phyloP scores from a whole-genome alignment of 257 asterid species.

The Echites panduratus region DNA sequence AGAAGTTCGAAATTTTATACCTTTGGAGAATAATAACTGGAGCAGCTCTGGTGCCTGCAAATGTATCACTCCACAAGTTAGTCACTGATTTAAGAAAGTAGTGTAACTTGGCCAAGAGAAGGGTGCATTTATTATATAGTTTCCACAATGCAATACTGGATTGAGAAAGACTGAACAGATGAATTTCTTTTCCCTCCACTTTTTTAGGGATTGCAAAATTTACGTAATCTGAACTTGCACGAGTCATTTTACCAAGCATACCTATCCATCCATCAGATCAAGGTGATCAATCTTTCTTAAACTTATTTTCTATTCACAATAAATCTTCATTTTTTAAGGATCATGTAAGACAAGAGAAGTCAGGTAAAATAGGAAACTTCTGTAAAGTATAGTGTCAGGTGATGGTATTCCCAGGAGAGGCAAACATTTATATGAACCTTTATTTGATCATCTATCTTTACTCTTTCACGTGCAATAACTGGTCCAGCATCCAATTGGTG shows the following conservation, averaged over 20 bases:
- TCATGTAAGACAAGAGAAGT: not conserved
- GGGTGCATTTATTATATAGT: not conserved
- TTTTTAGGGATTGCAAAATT: not conserved
- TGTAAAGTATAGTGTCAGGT: not conserved
- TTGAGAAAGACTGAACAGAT: not conserved
- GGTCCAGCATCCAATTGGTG: slow-evolving; percentile 94
- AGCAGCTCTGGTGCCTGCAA: slow-evolving; percentile 94
- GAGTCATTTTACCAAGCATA: not conserved
- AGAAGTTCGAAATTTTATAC: slow-evolving; percentile 38
- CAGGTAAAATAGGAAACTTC: not conserved
- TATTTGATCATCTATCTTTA: slow-evolving; percentile 58
- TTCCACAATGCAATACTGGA: not conserved
- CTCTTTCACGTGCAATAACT: slow-evolving; percentile 56
- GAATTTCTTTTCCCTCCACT: not conserved
- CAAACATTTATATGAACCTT: slow-evolving; percentile 49
- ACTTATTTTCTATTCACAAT: not conserved
- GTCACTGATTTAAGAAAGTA: slow-evolving; percentile 1
- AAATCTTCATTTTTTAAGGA: not conserved
- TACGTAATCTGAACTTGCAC: not conserved
- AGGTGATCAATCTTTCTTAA: slow-evolving; percentile 1
- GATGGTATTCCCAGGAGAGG: not conserved
- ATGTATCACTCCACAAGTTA: slow-evolving; percentile 22
- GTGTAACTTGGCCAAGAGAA: no score
- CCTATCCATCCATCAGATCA: not conserved
- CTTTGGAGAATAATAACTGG: slow-evolving; percentile 61